Percentiles rank a stretch among this genome's conserved stretches.
phyloP scores from a whole-genome alignment of 2,329 filamentous ascomycete species.

The Colletotrichum zoysiae region DNA sequence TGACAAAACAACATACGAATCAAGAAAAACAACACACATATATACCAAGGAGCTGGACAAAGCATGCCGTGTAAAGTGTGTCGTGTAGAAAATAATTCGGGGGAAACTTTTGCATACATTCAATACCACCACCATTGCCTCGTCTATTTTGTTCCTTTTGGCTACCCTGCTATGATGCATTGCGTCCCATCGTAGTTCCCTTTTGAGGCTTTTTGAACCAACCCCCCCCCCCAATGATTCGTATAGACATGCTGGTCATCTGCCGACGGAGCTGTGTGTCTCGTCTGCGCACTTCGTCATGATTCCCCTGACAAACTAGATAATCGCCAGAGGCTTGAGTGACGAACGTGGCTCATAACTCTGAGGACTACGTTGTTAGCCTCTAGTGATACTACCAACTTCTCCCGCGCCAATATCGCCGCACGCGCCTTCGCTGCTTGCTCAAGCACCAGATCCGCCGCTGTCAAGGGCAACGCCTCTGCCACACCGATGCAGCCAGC shows the following conservation, averaged over 20 bases:
- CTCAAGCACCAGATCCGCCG: not conserved
- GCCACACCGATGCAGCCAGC: not conserved
- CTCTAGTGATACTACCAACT: not conserved
- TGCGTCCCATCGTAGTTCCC: slow-evolving; percentile 26
- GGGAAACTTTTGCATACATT: slow-evolving; percentile 18
- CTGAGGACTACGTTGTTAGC: not conserved
- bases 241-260: not conserved
- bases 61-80: not conserved
- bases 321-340: not conserved
- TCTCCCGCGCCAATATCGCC: not conserved
- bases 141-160: slow-evolving; percentile 24
- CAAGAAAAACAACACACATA: not conserved
- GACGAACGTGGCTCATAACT: not conserved
- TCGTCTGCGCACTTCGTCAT: not conserved
- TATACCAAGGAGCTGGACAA: not conserved
- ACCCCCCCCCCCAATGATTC: not conserved
- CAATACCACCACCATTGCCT: slow-evolving; percentile 4
- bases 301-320: not conserved
- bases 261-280: not conserved
- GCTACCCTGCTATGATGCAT: slow-evolving; percentile 26
- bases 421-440: not conserved
- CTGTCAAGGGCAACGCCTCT: too few relatives aligned
- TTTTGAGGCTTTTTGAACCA: slow-evolving; percentile 12
- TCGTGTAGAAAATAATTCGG: not conserved
- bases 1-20: slow-evolving; percentile 2